Evolutionary conservation across 106 monocot genomes (phyloP).

Genomic region (Hemerocallis citrina): DNA sequence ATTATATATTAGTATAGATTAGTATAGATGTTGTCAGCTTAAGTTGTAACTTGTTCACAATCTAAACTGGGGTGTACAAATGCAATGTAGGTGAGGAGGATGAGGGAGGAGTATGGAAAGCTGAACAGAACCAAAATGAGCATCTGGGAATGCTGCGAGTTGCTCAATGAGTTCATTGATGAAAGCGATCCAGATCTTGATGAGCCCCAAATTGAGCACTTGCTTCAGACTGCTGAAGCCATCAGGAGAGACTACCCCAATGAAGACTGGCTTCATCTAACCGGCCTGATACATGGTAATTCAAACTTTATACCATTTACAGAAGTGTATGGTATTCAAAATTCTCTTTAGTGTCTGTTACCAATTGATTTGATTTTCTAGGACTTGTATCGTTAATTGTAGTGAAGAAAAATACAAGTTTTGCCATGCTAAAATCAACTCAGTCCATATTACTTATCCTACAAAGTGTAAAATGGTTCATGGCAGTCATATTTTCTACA

Average conservation of each 20-base stretch:
- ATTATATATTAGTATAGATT: background rate
- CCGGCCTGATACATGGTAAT: slow-evolving; percentile 47
- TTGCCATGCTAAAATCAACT: background rate
- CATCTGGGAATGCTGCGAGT: slow-evolving; percentile 50
- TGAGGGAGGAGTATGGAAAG: slow-evolving; percentile 38
- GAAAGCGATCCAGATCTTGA: slow-evolving; percentile 52
- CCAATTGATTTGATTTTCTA: too few relatives aligned
- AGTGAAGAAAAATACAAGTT: too few relatives aligned
- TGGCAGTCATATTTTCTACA: too few relatives aligned
- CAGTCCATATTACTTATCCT: background rate
- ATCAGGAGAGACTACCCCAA: slow-evolving; percentile 40
- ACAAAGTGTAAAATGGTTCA: too few relatives aligned
- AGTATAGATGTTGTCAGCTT: background rate
- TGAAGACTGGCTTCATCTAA: slow-evolving; percentile 47
- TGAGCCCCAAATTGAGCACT: slow-evolving; percentile 53
- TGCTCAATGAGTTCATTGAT: slow-evolving; percentile 40
- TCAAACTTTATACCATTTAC: background rate
- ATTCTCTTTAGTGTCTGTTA: too few relatives aligned
- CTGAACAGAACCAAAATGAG: slow-evolving; percentile 39
- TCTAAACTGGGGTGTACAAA: background rate
- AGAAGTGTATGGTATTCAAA: too few relatives aligned
- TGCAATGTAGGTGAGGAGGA: slow-evolving; percentile 25
- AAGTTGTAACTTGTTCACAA: background rate
- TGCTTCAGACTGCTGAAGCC: slow-evolving; percentile 50
- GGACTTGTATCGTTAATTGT: too few relatives aligned